Evolutionary conservation across 2,329 filamentous ascomycete species (phyloP).

Genomic region (Xylaria sp.): DNA sequence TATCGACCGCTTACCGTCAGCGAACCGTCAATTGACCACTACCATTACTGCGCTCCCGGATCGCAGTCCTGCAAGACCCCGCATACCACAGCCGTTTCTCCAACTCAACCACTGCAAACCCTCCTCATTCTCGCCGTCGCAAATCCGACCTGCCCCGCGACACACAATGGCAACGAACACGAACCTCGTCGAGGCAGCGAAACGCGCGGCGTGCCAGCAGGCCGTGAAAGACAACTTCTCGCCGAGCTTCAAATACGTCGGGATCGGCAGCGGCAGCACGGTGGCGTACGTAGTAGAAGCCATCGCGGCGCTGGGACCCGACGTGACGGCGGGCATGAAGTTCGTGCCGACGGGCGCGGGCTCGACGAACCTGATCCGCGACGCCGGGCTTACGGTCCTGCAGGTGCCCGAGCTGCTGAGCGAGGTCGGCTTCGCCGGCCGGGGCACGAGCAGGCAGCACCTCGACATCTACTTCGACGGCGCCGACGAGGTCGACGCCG

Average conservation of each 20-base stretch:
- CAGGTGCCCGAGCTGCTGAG: conserved; percentile 79
- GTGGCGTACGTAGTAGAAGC: conserved; percentile 88
- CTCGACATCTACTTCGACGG: conserved; percentile 96
- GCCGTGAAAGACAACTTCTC: conserved; percentile 76
- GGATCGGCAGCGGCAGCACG: conserved; percentile 85
- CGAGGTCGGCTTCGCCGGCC: conserved; percentile 54
- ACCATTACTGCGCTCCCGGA: background rate
- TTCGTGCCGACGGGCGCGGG: conserved; percentile 96
- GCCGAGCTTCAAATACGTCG: conserved; percentile 85
- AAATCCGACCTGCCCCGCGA: conserved; percentile 11
- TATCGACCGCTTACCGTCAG: background rate
- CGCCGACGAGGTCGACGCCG: conserved; percentile 94
- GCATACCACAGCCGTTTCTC: conserved; percentile 6
- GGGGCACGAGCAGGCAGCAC: conserved; percentile 60
- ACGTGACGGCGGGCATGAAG: conserved; percentile 71
- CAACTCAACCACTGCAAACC: conserved; percentile 13
- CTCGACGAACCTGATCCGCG: conserved; percentile 85
- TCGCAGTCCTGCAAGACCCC: background rate
- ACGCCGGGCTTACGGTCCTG: conserved; percentile 79
- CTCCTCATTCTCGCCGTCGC: background rate
- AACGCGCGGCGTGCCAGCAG: conserved; percentile 77
- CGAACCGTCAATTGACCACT: conserved; percentile 5
- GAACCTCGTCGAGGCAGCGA: conserved; percentile 73
- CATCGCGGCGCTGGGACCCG: conserved; percentile 70
- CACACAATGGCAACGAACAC: conserved; percentile 37